Conservation (phyloP, 2,329 filamentous ascomycete genomes). For the Raffaelea deltoideospora region DNA sequence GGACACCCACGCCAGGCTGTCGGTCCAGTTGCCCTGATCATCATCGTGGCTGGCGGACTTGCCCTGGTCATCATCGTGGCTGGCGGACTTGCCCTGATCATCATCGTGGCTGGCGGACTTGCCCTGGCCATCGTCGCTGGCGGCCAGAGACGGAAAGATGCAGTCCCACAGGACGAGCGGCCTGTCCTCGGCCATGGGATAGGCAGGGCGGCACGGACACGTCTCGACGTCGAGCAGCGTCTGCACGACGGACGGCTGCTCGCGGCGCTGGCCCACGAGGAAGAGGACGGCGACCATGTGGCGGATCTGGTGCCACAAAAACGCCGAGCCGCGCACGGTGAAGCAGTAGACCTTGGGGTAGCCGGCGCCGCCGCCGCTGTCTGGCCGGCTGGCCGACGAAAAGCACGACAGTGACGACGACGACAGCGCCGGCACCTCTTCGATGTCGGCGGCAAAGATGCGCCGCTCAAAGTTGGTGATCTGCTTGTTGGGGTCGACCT, state of each 20-base stretch:
- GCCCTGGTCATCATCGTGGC: constrained; percentile 17
- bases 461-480: constrained; percentile 67
- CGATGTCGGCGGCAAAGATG: constrained; percentile 69
- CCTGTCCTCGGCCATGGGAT: constrained; percentile 79
- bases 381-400: constrained; percentile 9
- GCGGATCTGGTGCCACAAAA: constrained; percentile 95
- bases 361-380: constrained; percentile 13
- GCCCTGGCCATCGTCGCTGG: constrained; percentile 17
- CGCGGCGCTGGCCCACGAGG: constrained; percentile 75
- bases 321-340: constrained; percentile 76
- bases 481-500: constrained; percentile 80
- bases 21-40: constrained; percentile 26
- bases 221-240: constrained; percentile 57
- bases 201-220: constrained; percentile 65
- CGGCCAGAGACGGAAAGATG: constrained; percentile 61
- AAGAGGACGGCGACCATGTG: constrained; percentile 92
- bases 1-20: constrained; percentile 65
- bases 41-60: constrained; percentile 12
- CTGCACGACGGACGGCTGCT: constrained; percentile 56
- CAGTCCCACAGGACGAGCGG: constrained; percentile 95
- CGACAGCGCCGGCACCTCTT: constrained; percentile 43
- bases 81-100: constrained; percentile 16
- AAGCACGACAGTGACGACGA: no score
- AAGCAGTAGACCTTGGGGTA: constrained; percentile 71
- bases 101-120: constrained; percentile 17